Evolutionary conservation across 2,329 filamentous ascomycete genomes (phyloP), one percentile per base, ranked within the genome.

Genomic region (Aspergillus ruber): DNA sequence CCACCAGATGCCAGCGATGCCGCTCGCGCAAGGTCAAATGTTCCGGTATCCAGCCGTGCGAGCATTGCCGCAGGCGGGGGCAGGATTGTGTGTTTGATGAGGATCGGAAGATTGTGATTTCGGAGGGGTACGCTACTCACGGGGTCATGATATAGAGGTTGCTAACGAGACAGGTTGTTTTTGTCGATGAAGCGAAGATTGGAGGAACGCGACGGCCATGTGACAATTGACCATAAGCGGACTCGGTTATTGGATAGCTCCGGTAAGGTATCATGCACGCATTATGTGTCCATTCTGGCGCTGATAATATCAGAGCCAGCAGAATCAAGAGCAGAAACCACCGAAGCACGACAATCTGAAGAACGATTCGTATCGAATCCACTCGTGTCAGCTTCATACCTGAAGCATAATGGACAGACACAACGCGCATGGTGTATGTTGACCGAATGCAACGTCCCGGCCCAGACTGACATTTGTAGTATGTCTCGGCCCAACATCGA

Each of bases 401-500:
- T 42, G 2, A 42, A 38, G n/a, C 35, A 41, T n/a, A 44, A 15
- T 12, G 35, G 44, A 27, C 47, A 50, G 39, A 39, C 44, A 27
- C 47, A 50, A 42, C 49, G 58, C 17, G 50, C 43, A n/a, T 52
- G 49, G 39, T 44, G 55, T 57, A 55, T 8, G 53, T 47, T 42
- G 5, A 12, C 13, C 6, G n/a, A 12, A 35, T 15, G 9, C 0
- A 17, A 13, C 6, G 10, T 5, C 9, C 25, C 12, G 9, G 4
- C 20, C n/a, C 15, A 32, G n/a, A 17, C 27, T 33, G 8, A 33
- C 42, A 32, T 4, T 20, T 12, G 18, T 21, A 77, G 74, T 70
- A 44, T 78, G 77, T 46, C 68, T 79, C 6, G 76, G 75, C 0
- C 74, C 74, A 1, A 78, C 76, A 0, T 79, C 76, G 2, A 79